These are phyloP conservation scores for Atkinsonella hypoxylon DNA, from an alignment of 2,329 filamentous ascomycete genomes.

Conservation along the genomic window DNA sequence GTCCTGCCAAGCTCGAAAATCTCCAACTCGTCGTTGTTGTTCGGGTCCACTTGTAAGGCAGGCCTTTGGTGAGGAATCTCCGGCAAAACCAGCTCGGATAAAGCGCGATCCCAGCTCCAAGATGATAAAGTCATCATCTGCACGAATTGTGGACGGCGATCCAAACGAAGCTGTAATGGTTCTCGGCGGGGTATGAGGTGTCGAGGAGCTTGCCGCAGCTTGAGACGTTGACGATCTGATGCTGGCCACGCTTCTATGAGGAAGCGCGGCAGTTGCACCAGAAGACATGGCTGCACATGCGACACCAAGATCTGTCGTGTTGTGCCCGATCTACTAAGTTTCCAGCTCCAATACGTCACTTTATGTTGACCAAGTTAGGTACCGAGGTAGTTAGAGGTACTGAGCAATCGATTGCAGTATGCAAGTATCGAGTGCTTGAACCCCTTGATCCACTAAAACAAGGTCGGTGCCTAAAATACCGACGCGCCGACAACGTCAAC, in stretches of 20 bases:
- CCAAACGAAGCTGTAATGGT: conserved; percentile 43
- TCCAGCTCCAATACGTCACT: not conserved
- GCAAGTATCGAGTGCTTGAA: not conserved
- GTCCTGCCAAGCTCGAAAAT: conserved; percentile 62
- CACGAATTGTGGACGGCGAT: conserved; percentile 47
- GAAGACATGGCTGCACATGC: conserved; percentile 29
- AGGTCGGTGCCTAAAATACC: conserved; percentile 12
- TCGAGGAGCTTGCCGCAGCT: conserved; percentile 23
- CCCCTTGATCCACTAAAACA: not conserved
- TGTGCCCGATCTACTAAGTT: too few relatives aligned
- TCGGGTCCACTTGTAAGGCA: conserved; percentile 62
- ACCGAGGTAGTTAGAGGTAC: not conserved
- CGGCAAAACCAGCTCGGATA: conserved; percentile 74
- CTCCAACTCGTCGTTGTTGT: conserved; percentile 64
- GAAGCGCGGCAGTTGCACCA: conserved; percentile 29
- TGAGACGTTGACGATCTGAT: conserved; percentile 35
- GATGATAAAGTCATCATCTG: conserved; percentile 76
- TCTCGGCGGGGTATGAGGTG: conserved; percentile 51
- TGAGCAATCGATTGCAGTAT: not conserved
- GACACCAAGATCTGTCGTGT: not conserved
- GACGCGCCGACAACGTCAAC: conserved; percentile 20
- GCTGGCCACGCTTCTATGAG: conserved; percentile 46
- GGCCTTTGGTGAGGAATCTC: conserved; percentile 65
- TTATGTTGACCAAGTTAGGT: not conserved
- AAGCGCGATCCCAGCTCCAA: conserved; percentile 73